Evolutionary conservation across 2,329 filamentous ascomycete genomes (phyloP).

Genomic region (Talaromyces sp.): DNA sequence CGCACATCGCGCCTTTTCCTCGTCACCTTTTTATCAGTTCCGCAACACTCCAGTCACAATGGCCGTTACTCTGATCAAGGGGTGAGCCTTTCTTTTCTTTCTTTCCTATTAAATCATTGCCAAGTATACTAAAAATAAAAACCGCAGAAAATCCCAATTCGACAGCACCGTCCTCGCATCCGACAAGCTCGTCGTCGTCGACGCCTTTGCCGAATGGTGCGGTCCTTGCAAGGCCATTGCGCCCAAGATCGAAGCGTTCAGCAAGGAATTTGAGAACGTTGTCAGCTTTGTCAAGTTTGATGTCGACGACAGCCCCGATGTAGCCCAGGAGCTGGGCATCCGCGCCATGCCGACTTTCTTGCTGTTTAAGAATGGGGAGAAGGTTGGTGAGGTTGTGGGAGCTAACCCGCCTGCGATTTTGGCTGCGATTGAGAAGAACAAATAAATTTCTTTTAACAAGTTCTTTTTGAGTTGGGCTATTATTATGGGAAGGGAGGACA

Average conservation of each 20-base stretch:
- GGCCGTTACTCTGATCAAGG: slow-evolving; percentile 40
- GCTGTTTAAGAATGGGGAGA: slow-evolving; percentile 74
- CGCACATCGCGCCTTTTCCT: slow-evolving; percentile 22
- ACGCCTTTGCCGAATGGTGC: slow-evolving; percentile 89
- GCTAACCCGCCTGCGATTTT: slow-evolving; percentile 70
- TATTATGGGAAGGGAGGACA: too few species aligned
- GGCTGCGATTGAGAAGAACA: slow-evolving; percentile 27
- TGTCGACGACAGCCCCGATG: slow-evolving; percentile 73
- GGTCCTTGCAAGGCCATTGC: slow-evolving; percentile 91
- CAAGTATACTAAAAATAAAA: not conserved
- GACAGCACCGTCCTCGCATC: slow-evolving; percentile 40
- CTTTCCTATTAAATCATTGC: not conserved
- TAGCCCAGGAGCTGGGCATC: slow-evolving; percentile 73
- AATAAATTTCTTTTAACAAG: slow-evolving; percentile 3
- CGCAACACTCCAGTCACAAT: slow-evolving; percentile 42
- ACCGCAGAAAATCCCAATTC: slow-evolving; percentile 56
- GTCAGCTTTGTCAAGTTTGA: slow-evolving; percentile 85
- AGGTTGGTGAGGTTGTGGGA: slow-evolving; percentile 69
- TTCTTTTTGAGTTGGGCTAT: not conserved
- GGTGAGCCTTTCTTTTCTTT: slow-evolving; percentile 29
- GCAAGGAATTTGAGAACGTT: slow-evolving; percentile 48
- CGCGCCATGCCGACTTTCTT: slow-evolving; percentile 92
- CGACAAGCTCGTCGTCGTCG: slow-evolving; percentile 65
- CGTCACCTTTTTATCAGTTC: slow-evolving; percentile 31
- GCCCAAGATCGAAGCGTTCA: slow-evolving; percentile 65